Evolutionary conservation across 176 grass and related monocot species (phyloP).

Genomic region (Raddia distichophylla): DNA sequence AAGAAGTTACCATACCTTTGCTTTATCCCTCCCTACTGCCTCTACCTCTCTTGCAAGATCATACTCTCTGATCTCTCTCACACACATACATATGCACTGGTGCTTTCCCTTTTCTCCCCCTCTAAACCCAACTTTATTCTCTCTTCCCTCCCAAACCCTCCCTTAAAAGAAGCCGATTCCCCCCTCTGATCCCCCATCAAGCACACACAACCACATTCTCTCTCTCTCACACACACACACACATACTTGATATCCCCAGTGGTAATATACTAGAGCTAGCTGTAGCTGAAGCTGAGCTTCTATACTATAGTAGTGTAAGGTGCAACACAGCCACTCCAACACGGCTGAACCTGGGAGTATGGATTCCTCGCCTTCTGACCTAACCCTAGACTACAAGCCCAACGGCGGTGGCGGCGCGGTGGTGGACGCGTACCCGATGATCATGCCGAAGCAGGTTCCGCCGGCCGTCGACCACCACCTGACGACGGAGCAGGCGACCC

Average conservation of each 20-base stretch:
- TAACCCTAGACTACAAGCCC: slow-evolving; percentile 91
- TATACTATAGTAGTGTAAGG: not conserved
- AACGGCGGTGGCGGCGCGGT: slow-evolving; percentile 24
- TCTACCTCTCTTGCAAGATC: slow-evolving; percentile 33
- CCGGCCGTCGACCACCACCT: slow-evolving; percentile 44
- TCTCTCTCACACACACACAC: not conserved
- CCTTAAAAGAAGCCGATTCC: slow-evolving; percentile 74
- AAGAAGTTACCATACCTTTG: slow-evolving; percentile 99
- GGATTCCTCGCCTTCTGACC: slow-evolving; percentile 80
- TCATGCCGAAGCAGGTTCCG: slow-evolving; percentile 35
- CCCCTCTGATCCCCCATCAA: slow-evolving; percentile 56
- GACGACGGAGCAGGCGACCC: slow-evolving; percentile 57
- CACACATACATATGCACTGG: slow-evolving; percentile 21
- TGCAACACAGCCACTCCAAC: slow-evolving; percentile 22
- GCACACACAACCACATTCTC: slow-evolving; percentile 23
- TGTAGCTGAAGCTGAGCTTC: slow-evolving; percentile 12
- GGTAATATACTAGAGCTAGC: slow-evolving; percentile 35
- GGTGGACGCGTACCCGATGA: slow-evolving; percentile 11
- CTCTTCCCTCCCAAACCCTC: slow-evolving; percentile 51
- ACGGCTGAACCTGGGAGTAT: slow-evolving; percentile 36
- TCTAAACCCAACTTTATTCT: slow-evolving; percentile 92
- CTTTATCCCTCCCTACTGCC: slow-evolving; percentile 55
- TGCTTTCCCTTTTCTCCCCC: slow-evolving; percentile 56
- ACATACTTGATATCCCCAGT: slow-evolving; percentile 33
- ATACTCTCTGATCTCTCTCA: not conserved